Conservation (phyloP, 2,329 filamentous ascomycete species). For the Trichoderma sp. region DNA sequence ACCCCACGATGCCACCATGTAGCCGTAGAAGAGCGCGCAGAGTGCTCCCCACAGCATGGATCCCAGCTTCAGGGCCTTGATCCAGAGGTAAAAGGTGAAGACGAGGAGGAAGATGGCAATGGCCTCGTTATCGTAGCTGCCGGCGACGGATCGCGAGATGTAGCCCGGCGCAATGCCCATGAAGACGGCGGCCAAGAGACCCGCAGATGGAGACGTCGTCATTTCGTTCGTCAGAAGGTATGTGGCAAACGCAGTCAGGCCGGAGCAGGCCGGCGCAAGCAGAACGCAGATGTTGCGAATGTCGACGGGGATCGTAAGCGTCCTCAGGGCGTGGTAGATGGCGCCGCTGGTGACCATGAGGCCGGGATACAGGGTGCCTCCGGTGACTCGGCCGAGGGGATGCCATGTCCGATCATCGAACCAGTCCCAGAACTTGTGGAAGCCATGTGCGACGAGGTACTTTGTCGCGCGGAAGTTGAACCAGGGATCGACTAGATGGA, state of each 20-base stretch:
- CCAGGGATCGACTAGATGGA: conserved; percentile 86
- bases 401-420: conserved; percentile 99
- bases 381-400: conserved; percentile 94
- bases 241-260: conserved; percentile 86
- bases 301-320: conserved; percentile 89
- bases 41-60: conserved; percentile 96
- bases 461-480: conserved; percentile 99
- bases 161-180: conserved; percentile 98
- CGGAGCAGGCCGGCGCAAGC: conserved; percentile 91
- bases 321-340: conserved; percentile 92
- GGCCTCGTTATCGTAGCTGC: conserved; percentile 98
- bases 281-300: conserved; percentile 99
- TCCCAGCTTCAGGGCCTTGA: conserved; percentile 95
- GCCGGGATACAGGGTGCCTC: conserved; percentile 97
- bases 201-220: conserved; percentile 91
- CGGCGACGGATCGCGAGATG: conserved; percentile 95
- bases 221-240: conserved; percentile 98
- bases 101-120: conserved; percentile 99
- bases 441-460: conserved; percentile 94
- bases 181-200: conserved; percentile 89
- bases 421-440: conserved; percentile 99
- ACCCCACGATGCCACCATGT: conserved; percentile 99
- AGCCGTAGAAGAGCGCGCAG: conserved; percentile 95
- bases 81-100: conserved; percentile 98
- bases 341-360: conserved; percentile 98